Conservation (phyloP, 2,329 filamentous ascomycete species). For the Talaromyces albobiverticillius region DNA sequence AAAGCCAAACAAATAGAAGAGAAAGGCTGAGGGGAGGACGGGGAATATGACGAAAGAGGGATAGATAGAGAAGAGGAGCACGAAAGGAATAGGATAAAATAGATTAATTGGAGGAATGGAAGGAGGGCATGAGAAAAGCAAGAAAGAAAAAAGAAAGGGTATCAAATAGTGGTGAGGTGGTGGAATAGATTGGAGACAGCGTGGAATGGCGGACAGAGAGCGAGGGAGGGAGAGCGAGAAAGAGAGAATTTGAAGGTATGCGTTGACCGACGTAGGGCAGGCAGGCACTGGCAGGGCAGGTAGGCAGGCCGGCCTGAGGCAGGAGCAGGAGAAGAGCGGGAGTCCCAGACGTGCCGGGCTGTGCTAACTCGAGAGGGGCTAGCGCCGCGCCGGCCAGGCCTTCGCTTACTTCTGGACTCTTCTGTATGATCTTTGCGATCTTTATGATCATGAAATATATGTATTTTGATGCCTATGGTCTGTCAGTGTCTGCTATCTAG, state of each 20-base stretch:
- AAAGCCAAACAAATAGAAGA: slow-evolving; percentile 17
- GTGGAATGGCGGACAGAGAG: not conserved
- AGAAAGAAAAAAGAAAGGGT: slow-evolving; percentile 20
- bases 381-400: too few relatives aligned
- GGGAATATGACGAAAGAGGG: slow-evolving; percentile 12
- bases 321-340: not conserved
- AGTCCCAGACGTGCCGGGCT: not conserved
- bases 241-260: not conserved
- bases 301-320: not conserved
- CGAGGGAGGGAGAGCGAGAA: not conserved
- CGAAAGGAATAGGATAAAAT: slow-evolving; percentile 17
- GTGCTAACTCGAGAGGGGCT: not conserved
- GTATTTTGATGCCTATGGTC: too few relatives aligned
- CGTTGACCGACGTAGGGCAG: not conserved
- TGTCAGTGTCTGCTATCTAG: too few relatives aligned
- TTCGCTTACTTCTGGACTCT: too few relatives aligned
- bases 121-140: slow-evolving; percentile 24
- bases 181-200: slow-evolving; percentile 6
- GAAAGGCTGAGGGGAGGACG: slow-evolving; percentile 3
- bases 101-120: slow-evolving; percentile 25
- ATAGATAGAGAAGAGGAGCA: slow-evolving; percentile 1
- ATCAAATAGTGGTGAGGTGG: slow-evolving; percentile 6
- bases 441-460: too few relatives aligned
- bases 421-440: too few relatives aligned
- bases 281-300: not conserved